Conservation (phyloP, 257 asterid species). For the Plantago major region DNA sequence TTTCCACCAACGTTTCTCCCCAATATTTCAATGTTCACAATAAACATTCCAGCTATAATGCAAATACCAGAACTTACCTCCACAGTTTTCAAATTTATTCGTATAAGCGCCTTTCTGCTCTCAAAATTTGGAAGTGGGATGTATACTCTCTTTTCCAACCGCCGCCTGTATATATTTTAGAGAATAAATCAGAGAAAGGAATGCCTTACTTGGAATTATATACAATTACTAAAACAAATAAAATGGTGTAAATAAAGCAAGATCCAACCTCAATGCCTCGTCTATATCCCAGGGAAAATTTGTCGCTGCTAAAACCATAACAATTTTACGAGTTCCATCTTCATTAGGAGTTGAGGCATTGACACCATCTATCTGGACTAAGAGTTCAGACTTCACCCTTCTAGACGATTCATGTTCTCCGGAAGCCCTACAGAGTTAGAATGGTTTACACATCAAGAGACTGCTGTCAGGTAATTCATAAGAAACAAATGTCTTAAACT, state of each 20-base stretch:
- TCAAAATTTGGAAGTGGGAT: slow-evolving; percentile 93
- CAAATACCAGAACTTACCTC: slow-evolving; percentile 49
- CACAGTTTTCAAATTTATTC: slow-evolving; percentile 78
- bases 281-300: slow-evolving; percentile 99
- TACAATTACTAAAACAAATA: slow-evolving; percentile 6
- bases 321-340: slow-evolving; percentile 88
- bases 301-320: slow-evolving; percentile 99
- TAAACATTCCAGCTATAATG: too few relatives aligned
- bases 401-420: slow-evolving; percentile 98
- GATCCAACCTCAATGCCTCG: slow-evolving; percentile 81
- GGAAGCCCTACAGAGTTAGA: slow-evolving; percentile 59
- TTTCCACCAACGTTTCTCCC: too few relatives aligned
- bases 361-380: slow-evolving; percentile 96
- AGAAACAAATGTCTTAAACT: neutral
- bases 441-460: slow-evolving; percentile 11
- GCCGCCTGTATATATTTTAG: slow-evolving; percentile 69
- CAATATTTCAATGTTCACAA: too few relatives aligned
- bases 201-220: neutral
- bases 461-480: slow-evolving; percentile 15
- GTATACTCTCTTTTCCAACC: slow-evolving; percentile 90
- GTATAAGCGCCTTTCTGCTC: slow-evolving; percentile 84
- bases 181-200: slow-evolving; percentile 19
- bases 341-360: slow-evolving; percentile 77
- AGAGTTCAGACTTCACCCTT: slow-evolving; percentile 89
- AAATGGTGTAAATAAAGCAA: slow-evolving; percentile 17